phyloP scores from a whole-genome alignment of 108 stramenopile species.

The Pseudonitzschia multiseries region DNA sequence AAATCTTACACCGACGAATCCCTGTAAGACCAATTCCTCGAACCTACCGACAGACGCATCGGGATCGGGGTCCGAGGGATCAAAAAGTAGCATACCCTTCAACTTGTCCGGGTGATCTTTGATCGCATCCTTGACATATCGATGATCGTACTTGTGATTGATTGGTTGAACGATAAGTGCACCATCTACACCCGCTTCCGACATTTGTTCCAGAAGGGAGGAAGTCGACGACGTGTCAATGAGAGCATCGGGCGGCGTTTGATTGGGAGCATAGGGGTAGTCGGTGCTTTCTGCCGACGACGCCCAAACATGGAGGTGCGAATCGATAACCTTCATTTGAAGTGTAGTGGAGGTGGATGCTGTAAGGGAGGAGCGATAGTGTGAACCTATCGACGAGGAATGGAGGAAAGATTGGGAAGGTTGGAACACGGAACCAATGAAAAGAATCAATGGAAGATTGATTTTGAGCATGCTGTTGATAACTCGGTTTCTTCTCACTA shows the following conservation, averaged over 20 bases:
- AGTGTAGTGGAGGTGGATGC: neutral
- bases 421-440: neutral
- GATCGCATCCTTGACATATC: slow-evolving; percentile 70
- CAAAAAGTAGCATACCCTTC: slow-evolving; percentile 84
- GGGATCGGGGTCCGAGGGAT: slow-evolving; percentile 57
- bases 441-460: neutral
- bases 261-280: slow-evolving; percentile 61
- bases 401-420: neutral
- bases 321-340: slow-evolving; percentile 55
- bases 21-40: slow-evolving; percentile 68
- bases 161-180: slow-evolving; percentile 89
- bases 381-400: neutral
- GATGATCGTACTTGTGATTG: slow-evolving; percentile 89
- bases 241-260: slow-evolving; percentile 64
- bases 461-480: neutral
- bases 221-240: slow-evolving; percentile 51
- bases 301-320: slow-evolving; percentile 89
- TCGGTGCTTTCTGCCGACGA: slow-evolving; percentile 42
- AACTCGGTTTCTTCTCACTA: neutral
- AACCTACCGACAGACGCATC: slow-evolving; percentile 60
- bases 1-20: slow-evolving; percentile 85
- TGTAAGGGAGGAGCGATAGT: neutral
- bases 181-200: slow-evolving; percentile 71
- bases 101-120: slow-evolving; percentile 65
- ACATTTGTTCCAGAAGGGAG: slow-evolving; percentile 65